These are phyloP conservation scores for Brassica balearica DNA, from an alignment of 441 rosid genomes.

Conservation along the genomic window DNA sequence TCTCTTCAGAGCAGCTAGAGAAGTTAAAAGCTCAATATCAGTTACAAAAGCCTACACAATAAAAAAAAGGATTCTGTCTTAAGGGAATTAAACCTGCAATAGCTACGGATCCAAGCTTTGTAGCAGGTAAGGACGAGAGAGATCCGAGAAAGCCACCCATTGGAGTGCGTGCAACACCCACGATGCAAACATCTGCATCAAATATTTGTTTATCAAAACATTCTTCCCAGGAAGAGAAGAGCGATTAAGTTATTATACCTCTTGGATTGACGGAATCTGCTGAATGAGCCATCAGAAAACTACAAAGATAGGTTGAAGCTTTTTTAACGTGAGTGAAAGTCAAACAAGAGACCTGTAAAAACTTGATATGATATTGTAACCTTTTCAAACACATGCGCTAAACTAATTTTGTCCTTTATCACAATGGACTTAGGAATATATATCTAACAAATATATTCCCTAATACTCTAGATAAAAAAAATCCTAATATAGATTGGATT, in stretches of 20 bases:
- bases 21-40: conserved; percentile 27
- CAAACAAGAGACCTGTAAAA: too few species aligned
- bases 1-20: conserved; percentile 84
- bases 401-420: too few species aligned
- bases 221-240: conserved; percentile 3
- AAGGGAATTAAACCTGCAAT: conserved; percentile 62
- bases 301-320: too few species aligned
- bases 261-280: too few species aligned
- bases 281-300: too few species aligned
- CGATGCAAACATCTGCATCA: conserved; percentile 83
- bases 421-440: too few species aligned
- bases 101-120: conserved; percentile 93
- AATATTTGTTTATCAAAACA: background rate
- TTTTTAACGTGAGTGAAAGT: too few species aligned
- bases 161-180: conserved; percentile 95
- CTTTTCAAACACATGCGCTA: too few species aligned
- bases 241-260: background rate
- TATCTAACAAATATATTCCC: too few species aligned
- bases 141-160: conserved; percentile 95
- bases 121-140: conserved; percentile 80
- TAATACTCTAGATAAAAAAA: conserved; percentile 7
- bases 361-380: too few species aligned
- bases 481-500: background rate
- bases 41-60: conserved; percentile 6
- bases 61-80: background rate